A percentile compares a stretch with the other conserved stretches of the same genome.
phyloP scores from a whole-genome alignment of 2,329 filamentous ascomycete species.

The Chrysosporium keratinophilum region DNA sequence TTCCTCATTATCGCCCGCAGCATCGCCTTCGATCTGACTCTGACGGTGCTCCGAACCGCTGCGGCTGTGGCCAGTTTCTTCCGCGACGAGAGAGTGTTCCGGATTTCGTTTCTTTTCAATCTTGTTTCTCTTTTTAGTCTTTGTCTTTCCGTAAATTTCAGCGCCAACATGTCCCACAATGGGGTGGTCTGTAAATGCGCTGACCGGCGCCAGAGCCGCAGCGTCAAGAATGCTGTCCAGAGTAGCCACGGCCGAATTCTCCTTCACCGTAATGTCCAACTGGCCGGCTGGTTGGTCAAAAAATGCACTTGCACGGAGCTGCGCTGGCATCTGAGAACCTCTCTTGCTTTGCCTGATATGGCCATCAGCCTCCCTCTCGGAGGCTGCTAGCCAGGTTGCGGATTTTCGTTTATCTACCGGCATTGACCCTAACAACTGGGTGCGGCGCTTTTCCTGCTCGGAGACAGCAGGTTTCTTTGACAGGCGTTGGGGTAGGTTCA shows the following conservation, averaged over 20 bases:
- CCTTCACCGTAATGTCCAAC: slow-evolving; percentile 49
- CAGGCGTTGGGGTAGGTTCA: slow-evolving; percentile 81
- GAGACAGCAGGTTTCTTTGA: slow-evolving; percentile 59
- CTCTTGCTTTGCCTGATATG: slow-evolving; percentile 10
- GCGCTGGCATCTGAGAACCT: slow-evolving; percentile 56
- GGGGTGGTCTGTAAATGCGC: slow-evolving; percentile 80
- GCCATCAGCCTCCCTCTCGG: slow-evolving; percentile 18
- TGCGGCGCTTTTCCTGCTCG: slow-evolving; percentile 59
- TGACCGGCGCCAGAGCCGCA: slow-evolving; percentile 76
- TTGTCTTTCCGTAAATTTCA: slow-evolving; percentile 58
- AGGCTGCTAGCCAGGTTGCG: slow-evolving; percentile 36
- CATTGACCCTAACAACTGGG: slow-evolving; percentile 60
- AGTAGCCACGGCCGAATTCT: slow-evolving; percentile 76
- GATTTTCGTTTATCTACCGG: slow-evolving; percentile 45
- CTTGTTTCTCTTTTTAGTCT: slow-evolving; percentile 25
- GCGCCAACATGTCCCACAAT: slow-evolving; percentile 65
- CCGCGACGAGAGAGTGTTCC: neutral
- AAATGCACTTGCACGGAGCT: slow-evolving; percentile 80
- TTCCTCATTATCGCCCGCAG: slow-evolving; percentile 16
- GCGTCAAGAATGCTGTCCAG: slow-evolving; percentile 88
- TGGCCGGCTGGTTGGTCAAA: slow-evolving; percentile 60
- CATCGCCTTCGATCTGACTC: slow-evolving; percentile 19
- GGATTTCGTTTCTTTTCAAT: slow-evolving; percentile 19
- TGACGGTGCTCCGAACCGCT: neutral
- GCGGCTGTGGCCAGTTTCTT: slow-evolving; percentile 18